These are phyloP conservation scores for Pyrenopolyporus hunteri DNA, from an alignment of 495 filamentous ascomycete species.

Conservation along the genomic window DNA sequence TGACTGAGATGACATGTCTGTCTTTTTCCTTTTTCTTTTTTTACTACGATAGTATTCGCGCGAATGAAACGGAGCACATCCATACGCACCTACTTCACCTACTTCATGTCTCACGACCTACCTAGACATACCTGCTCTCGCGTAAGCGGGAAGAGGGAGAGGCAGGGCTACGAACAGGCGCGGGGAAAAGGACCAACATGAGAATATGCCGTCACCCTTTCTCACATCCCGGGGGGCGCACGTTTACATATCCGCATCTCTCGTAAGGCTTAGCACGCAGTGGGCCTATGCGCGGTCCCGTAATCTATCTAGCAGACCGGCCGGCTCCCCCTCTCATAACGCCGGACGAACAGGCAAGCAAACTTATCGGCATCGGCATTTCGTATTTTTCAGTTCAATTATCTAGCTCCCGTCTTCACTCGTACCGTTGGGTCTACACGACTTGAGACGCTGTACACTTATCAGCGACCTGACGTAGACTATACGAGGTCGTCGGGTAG, in stretches of 20 bases:
- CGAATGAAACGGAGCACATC: not conserved
- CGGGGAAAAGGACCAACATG: not conserved
- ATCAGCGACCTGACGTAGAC: not conserved
- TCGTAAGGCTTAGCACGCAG: conserved; percentile 39
- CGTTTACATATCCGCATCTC: conserved; percentile 10
- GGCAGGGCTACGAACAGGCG: not conserved
- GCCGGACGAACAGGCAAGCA: not conserved
- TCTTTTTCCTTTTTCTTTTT: conserved; percentile 8
- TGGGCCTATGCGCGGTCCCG: conserved; percentile 31
- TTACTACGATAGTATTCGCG: not conserved
- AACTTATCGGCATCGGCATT: not conserved
- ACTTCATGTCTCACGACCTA: not conserved
- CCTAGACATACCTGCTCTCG: conserved; percentile 3
- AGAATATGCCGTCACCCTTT: conserved; percentile 22
- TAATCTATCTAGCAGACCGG: conserved; percentile 2
- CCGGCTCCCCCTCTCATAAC: conserved; percentile 2
- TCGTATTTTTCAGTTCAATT: not conserved
- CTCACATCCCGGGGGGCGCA: conserved; percentile 1
- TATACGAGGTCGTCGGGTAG: conserved; percentile 15
- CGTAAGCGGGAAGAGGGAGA: not conserved
- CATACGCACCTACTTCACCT: conserved; percentile 4
- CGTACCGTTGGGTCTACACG: not conserved
- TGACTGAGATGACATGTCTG: conserved; percentile 26
- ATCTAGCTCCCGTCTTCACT: conserved; percentile 1
- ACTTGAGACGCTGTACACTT: not conserved